Conservation (phyloP, 345 rosid genomes). For the Hibiscus trionum region DNA sequence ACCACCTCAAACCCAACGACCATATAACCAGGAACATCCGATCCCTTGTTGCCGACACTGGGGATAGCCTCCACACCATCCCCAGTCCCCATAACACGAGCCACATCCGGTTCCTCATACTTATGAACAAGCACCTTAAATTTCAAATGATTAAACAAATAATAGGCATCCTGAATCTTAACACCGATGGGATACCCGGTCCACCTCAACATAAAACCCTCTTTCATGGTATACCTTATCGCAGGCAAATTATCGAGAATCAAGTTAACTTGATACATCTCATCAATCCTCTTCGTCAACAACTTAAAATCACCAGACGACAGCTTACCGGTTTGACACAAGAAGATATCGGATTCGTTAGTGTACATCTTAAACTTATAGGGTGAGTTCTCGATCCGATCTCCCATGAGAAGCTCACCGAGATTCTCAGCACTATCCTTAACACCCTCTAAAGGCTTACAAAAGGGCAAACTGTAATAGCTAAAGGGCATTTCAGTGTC, state of each 20-base stretch:
- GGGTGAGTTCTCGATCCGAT: background rate
- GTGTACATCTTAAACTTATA: conserved; percentile 42
- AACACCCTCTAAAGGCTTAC: background rate
- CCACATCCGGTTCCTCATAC: conserved; percentile 58
- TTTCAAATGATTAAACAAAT: conserved; percentile 67
- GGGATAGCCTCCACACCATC: conserved; percentile 51
- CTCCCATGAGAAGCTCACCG: conserved; percentile 1
- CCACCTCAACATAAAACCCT: conserved; percentile 45
- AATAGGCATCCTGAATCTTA: conserved; percentile 51
- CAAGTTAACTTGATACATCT: conserved; percentile 76
- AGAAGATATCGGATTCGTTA: conserved; percentile 43
- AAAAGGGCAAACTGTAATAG: background rate
- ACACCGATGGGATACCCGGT: conserved; percentile 57
- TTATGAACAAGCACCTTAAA: conserved; percentile 64
- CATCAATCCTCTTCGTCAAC: conserved; percentile 63
- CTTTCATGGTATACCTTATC: conserved; percentile 53
- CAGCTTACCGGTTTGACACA: conserved; percentile 40
- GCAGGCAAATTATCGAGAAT: conserved; percentile 69
- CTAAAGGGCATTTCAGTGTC: background rate
- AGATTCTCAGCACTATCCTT: background rate
- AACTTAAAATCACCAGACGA: conserved; percentile 43
- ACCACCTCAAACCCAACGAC: conserved; percentile 76
- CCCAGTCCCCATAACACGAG: conserved; percentile 62
- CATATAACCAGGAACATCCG: conserved; percentile 49
- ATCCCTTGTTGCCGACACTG: conserved; percentile 21